Evolutionary conservation across 352 stramenopile genomes (phyloP).

Genomic region (Phytophthora meadii): DNA sequence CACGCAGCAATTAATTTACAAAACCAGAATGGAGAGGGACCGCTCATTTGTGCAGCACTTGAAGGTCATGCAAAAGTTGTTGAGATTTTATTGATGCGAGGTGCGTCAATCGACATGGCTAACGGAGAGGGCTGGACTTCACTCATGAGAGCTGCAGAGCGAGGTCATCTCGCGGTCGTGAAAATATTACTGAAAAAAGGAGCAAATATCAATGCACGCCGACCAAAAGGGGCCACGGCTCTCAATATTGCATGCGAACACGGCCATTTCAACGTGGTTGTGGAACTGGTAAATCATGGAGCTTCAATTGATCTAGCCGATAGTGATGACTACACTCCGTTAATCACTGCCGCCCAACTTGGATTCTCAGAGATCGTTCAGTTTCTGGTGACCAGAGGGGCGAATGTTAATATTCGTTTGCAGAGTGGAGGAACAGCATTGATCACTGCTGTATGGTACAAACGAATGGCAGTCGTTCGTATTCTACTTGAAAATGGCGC

Average conservation of each 20-base stretch:
- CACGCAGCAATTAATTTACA: too few relatives aligned
- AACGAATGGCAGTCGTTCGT: conserved; percentile 15
- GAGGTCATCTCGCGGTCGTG: too few relatives aligned
- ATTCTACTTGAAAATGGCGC: conserved; percentile 24
- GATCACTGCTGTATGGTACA: conserved; percentile 19
- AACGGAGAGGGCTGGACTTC: too few relatives aligned
- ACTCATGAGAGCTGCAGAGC: too few relatives aligned
- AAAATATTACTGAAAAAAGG: neutral
- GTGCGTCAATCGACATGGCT: too few relatives aligned
- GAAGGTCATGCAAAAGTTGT: too few relatives aligned
- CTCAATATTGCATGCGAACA: neutral
- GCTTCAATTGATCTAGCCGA: conserved; percentile 4
- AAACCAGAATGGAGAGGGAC: too few relatives aligned
- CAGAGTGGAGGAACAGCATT: conserved; percentile 14
- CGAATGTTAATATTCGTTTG: conserved; percentile 4
- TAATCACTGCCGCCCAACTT: conserved; percentile 20
- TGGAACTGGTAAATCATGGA: conserved; percentile 10
- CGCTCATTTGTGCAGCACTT: too few relatives aligned
- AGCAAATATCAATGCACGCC: too few relatives aligned
- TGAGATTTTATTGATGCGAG: too few relatives aligned
- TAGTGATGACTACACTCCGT: conserved; percentile 3
- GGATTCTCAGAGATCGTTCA: conserved; percentile 20
- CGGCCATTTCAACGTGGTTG: conserved; percentile 8
- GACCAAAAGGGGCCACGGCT: neutral
- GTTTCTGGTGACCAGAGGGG: conserved; percentile 13